These are phyloP conservation scores for Hypoxylon sp. DNA, from an alignment of 2,329 filamentous ascomycete genomes.

Conservation along the genomic window DNA sequence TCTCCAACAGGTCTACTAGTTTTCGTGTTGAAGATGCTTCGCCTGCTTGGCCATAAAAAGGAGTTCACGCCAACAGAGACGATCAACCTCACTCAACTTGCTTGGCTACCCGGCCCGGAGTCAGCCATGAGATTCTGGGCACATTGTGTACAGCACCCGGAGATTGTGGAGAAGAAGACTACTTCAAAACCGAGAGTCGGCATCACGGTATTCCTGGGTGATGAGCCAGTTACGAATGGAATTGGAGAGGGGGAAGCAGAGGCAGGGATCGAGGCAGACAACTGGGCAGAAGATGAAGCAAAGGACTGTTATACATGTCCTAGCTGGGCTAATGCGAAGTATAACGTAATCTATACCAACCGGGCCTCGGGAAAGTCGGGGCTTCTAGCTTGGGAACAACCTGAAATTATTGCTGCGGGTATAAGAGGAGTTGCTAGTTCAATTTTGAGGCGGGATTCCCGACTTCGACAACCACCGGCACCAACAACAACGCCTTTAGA, in stretches of 20 bases:
- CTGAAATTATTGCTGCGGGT: constrained; percentile 62
- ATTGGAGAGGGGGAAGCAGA: constrained; percentile 40
- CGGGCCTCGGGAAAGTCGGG: constrained; percentile 60
- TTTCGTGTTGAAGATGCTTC: constrained; percentile 66
- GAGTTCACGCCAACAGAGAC: constrained; percentile 67
- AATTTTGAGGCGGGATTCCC: constrained; percentile 57
- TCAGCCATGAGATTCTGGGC: constrained; percentile 71
- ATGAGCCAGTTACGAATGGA: constrained; percentile 44
- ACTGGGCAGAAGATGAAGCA: constrained; percentile 30
- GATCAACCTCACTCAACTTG: constrained; percentile 72
- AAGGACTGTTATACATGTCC: constrained; percentile 61
- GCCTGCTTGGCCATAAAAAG: constrained; percentile 58
- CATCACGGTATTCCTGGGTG: constrained; percentile 65
- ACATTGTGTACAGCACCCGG: constrained; percentile 58
- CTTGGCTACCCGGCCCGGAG: constrained; percentile 78
- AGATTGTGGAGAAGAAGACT: constrained; percentile 49
- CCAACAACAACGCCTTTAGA: constrained; percentile 54
- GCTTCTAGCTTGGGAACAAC: constrained; percentile 65
- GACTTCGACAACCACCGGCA: constrained; percentile 54
- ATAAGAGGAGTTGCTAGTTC: constrained; percentile 59
- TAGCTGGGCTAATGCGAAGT: constrained; percentile 63
- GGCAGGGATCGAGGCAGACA: constrained; percentile 42
- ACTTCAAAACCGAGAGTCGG: constrained; percentile 58
- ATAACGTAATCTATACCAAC: constrained; percentile 60
- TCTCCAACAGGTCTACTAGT: constrained; percentile 72